Evolutionary conservation across 2,329 filamentous ascomycete genomes (phyloP), one percentile per base, ranked within the genome.

Genomic region (Trichoderma atrobrunneum): DNA sequence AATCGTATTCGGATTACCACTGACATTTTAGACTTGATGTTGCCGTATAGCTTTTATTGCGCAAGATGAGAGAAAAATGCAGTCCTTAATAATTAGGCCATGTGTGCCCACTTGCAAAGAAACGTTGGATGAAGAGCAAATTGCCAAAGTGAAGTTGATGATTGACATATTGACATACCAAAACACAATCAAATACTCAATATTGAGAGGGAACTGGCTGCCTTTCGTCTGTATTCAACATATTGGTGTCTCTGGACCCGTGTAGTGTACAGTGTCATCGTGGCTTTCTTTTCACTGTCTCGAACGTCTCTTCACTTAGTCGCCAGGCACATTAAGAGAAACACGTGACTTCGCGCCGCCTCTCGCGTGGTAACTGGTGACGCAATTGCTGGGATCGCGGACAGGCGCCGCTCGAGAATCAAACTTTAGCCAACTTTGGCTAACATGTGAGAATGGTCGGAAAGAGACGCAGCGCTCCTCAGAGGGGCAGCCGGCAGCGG

Each of bases 361-460:
- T 21, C n/a, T 65, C 60, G 59, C 67, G 63, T 57, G 11, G 26
- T n/a, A 43, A 10, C 24, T 24, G 11, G 74, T 76, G 75, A 76
- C 76, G 74, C 73, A 76, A 32, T 39, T 14, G 24, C 43, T 51
- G 71, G 73, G 66, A 59, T 39, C 67, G 61, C 71, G 72, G 72
- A 39, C 21, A 16, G n/a, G 36, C 32, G 12, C 39, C 14, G 43
- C n/a, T 30, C 24, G 18, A 18, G 30, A 60, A 10, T 14, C 11
- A 34, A 34, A 39, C 24, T n/a, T 60, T 10, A 26, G 32, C 30
- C 24, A 36, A 54, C 28, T 51, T 11, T 10, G 24, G 28, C 39
- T 43, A 39, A 39, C 39, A 54, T 61, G 56, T 70, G 60, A 78
- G 18, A 14, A 82, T 82, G 81, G 79, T 76, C 65, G 77, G 78